Base-by-base conservation (phyloP, 1,284 basidiomycete species). In the Peniophora sp. region DNA sequence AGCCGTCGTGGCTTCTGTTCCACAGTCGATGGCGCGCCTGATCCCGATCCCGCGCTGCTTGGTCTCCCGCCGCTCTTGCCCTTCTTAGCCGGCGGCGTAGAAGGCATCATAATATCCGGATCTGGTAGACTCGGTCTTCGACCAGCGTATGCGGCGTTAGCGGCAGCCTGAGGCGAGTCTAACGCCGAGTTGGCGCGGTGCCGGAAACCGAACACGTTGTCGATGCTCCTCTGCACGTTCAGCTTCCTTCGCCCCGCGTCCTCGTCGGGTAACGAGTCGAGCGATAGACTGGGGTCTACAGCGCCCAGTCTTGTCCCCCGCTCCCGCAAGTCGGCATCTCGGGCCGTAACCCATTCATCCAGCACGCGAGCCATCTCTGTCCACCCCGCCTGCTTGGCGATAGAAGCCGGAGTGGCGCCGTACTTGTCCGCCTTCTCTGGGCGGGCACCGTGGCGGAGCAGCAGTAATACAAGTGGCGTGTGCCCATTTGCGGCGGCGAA, bases 401-500 rank as follows among this genome's bases (percentile, higher is more conserved):
- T 72, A 59, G 73, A 73, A 57, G 85, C 83, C 41, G 93, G 85
- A 0, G 88, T 92, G 55, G 90, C 71, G 6, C 89, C 91, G 66
- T 92, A 84, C 66, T 96, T 96, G 69, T 97, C 93, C 17, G 82
- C 66, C 51, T 82, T 80, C 63, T 85, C 75, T 20, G 90, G 80
- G 52, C 81, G 76, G 3, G 93, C 93, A 35, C 92, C 92, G 57
- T 82, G 82, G 10, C 83, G 76, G 24, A 97, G 80, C 41, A 97
- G 80, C 24, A 87, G 80, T 54, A 75, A 77, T 41, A 92, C 79
- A 57, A 92, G 80, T 17, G 74, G 67, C 27, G 79, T 79, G 66
- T 97, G 90, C 3, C 92, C 92, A 57, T 95, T 93, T 20, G 93
- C 92, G 24, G 92, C 86, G 5, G 93, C 93, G 64, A 96, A 97